phyloP scores from a whole-genome alignment of 1,284 basidiomycete genomes.

The Wallemia mellicola region DNA sequence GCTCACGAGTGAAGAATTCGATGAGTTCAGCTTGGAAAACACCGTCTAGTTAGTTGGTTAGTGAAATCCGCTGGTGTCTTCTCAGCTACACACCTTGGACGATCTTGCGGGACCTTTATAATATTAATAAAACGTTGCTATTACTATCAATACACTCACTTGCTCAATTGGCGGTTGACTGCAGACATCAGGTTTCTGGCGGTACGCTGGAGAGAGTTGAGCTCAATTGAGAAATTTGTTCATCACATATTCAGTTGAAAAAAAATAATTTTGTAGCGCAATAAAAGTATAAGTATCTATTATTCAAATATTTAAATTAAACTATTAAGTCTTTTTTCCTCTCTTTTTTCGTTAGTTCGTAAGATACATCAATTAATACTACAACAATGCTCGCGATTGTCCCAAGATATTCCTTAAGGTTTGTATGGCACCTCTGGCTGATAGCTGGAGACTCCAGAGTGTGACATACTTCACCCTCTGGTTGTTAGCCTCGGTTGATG shows the following conservation, averaged over 20 bases:
- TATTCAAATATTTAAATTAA: no score
- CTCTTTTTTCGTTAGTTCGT: neutral
- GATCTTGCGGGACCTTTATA: neutral
- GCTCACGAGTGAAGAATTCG: conserved; percentile 95
- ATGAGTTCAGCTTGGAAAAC: conserved; percentile 94
- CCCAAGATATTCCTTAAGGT: conserved; percentile 27
- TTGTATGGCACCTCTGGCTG: conserved; percentile 30
- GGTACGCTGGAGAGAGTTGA: neutral
- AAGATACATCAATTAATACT: neutral
- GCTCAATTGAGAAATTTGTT: neutral
- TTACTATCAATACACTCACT: neutral
- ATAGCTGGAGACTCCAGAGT: conserved; percentile 47
- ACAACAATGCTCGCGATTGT: conserved; percentile 1
- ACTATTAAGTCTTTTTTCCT: no score
- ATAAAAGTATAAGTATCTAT: no score
- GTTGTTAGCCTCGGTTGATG: conserved; percentile 47
- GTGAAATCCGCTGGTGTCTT: neutral
- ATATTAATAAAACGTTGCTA: neutral
- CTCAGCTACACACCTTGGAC: neutral
- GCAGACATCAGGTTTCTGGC: neutral
- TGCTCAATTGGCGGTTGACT: neutral
- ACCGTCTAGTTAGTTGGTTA: conserved; percentile 46
- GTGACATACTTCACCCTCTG: conserved; percentile 58
- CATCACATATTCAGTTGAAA: neutral
- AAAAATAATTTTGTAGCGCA: neutral